A percentile compares a stretch with the other conserved stretches of the same genome.
Conservation (phyloP, 306 rosid species). For the Castanea crenata region DNA sequence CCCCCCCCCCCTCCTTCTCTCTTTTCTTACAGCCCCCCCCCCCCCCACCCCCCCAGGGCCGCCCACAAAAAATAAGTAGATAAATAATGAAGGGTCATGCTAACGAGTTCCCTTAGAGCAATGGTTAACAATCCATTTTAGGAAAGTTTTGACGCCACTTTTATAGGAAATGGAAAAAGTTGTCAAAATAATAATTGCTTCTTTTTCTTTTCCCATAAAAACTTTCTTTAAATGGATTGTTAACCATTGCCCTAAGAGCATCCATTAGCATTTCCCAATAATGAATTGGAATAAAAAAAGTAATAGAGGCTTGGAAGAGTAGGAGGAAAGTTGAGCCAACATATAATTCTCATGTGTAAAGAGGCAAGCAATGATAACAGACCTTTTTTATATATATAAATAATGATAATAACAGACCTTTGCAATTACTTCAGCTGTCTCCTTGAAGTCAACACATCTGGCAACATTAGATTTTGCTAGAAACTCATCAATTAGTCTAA, state of each 20-base stretch:
- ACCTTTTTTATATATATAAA: slow-evolving; percentile 44
- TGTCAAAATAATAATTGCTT: no score
- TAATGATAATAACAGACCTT: slow-evolving; percentile 47
- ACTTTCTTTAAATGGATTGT: no score
- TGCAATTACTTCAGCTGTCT: slow-evolving; percentile 95
- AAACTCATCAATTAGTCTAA: slow-evolving; percentile 90
- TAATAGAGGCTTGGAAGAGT: neutral
- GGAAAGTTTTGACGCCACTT: no score
- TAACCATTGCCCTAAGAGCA: no score
- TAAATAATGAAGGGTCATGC: no score
- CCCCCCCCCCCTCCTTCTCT: neutral
- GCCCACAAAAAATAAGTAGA: no score
- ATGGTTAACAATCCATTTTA: no score
- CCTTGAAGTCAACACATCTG: slow-evolving; percentile 90
- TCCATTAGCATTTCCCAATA: neutral
- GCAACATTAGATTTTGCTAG: slow-evolving; percentile 96
- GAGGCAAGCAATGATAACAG: neutral
- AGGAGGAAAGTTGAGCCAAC: neutral
- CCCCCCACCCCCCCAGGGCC: no score
- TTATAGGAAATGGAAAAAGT: no score
- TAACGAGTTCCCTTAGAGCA: no score
- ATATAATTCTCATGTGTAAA: neutral
- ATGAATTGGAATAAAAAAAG: neutral
- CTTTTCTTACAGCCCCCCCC: neutral
- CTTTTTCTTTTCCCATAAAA: no score